A percentile compares a stretch with the other conserved stretches of the same genome.
Evolutionary conservation across 805 yeast species (phyloP).

Genomic region (Nakazawaea ambrosiae): DNA sequence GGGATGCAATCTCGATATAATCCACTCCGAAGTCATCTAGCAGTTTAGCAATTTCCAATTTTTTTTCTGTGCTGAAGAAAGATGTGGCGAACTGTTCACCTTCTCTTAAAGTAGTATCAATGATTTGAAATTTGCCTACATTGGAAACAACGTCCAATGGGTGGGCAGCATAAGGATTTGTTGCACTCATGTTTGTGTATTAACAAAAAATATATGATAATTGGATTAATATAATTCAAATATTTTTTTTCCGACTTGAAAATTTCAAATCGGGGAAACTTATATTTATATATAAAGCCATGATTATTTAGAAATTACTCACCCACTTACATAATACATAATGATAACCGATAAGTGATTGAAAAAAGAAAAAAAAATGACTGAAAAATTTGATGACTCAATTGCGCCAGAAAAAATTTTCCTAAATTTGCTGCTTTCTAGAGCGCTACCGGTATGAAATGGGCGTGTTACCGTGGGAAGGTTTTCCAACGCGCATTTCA

Average conservation of each 20-base stretch:
- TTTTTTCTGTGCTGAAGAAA: conserved; percentile 49
- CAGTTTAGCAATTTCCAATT: conserved; percentile 53
- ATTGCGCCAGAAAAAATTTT: no score
- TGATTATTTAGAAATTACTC: no score
- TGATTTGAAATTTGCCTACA: conserved; percentile 44
- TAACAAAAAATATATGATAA: no score
- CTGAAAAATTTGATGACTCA: no score
- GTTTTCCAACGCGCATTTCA: no score
- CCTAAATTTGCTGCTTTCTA: no score
- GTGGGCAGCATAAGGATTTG: conserved; percentile 56
- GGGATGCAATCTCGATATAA: conserved; percentile 53
- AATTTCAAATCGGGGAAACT: neutral
- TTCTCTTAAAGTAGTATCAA: conserved; percentile 54
- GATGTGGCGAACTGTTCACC: conserved; percentile 62
- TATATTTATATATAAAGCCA: no score
- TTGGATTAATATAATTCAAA: conserved; percentile 1
- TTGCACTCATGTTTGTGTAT: neutral
- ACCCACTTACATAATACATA: no score
- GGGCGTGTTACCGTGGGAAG: no score
- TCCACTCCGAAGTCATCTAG: conserved; percentile 56
- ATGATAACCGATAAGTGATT: no score
- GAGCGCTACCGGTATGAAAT: no score
- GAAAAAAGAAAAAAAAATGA: no score
- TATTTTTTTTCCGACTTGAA: neutral
- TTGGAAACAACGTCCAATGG: conserved; percentile 52